Conservation (phyloP, 805 yeast species). For the Saccharomycopsis sp. region DNA sequence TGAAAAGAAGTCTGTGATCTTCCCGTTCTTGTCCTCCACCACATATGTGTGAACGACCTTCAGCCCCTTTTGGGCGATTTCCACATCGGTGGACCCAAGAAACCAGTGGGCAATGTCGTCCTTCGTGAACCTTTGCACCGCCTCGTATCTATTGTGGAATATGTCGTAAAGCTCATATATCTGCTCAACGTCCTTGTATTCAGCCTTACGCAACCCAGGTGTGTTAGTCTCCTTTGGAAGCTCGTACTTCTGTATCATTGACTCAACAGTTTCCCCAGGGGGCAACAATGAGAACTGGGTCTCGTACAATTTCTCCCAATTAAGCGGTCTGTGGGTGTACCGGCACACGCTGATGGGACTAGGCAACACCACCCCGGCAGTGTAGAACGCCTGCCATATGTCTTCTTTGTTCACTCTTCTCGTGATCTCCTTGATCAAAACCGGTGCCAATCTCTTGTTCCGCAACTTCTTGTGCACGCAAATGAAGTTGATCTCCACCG, state of each 20-base stretch:
- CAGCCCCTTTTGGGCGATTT: constrained; percentile 27
- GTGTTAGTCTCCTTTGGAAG: constrained; percentile 44
- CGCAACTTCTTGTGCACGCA: constrained; percentile 92
- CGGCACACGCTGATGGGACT: constrained; percentile 86
- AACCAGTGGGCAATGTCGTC: constrained; percentile 81
- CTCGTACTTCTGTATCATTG: constrained; percentile 54
- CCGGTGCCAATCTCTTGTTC: constrained; percentile 90
- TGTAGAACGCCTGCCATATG: constrained; percentile 93
- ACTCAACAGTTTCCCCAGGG: constrained; percentile 51
- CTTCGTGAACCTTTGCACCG: constrained; percentile 54
- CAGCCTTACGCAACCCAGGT: constrained; percentile 45
- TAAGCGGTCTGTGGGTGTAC: constrained; percentile 87
- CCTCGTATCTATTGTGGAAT: constrained; percentile 63
- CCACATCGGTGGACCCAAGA: constrained; percentile 37
- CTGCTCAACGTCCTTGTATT: constrained; percentile 50
- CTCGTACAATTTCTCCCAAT: constrained; percentile 83
- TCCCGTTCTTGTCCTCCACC: constrained; percentile 46
- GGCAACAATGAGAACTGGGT: constrained; percentile 88
- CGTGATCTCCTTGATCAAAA: constrained; percentile 87
- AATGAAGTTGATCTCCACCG: constrained; percentile 87
- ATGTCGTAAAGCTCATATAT: constrained; percentile 49
- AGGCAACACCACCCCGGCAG: constrained; percentile 87
- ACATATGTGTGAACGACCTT: constrained; percentile 71
- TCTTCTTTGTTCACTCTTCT: constrained; percentile 76
- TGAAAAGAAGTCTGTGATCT: constrained; percentile 81